Evolutionary conservation across 2,329 filamentous ascomycete species (phyloP).

Genomic region (Chaetomium sp.): DNA sequence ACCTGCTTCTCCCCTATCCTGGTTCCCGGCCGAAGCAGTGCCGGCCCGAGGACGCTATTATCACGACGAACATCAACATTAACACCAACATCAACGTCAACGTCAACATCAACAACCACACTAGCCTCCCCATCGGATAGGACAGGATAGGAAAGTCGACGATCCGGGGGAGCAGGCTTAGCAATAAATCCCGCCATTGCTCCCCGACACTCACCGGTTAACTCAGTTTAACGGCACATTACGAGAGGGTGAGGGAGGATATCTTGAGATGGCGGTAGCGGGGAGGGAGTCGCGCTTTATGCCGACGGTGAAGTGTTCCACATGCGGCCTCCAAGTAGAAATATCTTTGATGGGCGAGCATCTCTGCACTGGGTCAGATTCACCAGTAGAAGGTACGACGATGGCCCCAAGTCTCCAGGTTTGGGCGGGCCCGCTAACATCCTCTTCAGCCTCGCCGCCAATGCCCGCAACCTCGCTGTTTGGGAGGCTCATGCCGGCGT

Average conservation of each 20-base stretch:
- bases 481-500: slow-evolving; percentile 32
- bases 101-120: not conserved
- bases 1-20: not conserved
- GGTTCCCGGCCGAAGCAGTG: not conserved
- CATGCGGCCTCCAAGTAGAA: slow-evolving; percentile 69
- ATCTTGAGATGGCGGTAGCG: slow-evolving; percentile 36
- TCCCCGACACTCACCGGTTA: slow-evolving; percentile 3
- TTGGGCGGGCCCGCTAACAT: slow-evolving; percentile 14
- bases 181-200: not conserved
- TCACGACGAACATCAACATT: too few species aligned
- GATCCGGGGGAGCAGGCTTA: slow-evolving; percentile 11
- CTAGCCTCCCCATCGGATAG: slow-evolving; percentile 4
- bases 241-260: slow-evolving; percentile 8
- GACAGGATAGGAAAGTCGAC: slow-evolving; percentile 6
- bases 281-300: slow-evolving; percentile 62
- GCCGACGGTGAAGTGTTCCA: slow-evolving; percentile 83
- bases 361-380: slow-evolving; percentile 48
- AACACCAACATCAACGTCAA: not conserved
- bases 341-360: slow-evolving; percentile 85
- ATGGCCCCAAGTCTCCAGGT: not conserved
- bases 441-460: slow-evolving; percentile 33
- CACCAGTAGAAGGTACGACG: slow-evolving; percentile 39
- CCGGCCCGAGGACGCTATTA: not conserved
- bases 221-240: slow-evolving; percentile 1
- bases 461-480: slow-evolving; percentile 25